These are phyloP conservation scores for Hymenoscyphus linearis DNA, from an alignment of 2,329 filamentous ascomycete species.

Conservation along the genomic window DNA sequence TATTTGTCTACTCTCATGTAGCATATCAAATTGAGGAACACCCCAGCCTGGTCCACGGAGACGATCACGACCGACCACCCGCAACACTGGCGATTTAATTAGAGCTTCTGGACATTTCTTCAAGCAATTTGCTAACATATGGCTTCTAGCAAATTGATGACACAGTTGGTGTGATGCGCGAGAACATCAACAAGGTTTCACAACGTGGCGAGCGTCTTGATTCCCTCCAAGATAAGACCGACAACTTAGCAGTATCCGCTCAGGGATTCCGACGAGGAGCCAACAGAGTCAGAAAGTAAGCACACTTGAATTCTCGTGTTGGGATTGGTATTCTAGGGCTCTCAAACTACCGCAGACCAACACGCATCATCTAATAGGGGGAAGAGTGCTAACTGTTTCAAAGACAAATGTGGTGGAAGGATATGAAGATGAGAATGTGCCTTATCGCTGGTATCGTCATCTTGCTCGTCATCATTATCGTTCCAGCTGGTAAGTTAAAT, in stretches of 20 bases:
- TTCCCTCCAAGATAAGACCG: slow-evolving; percentile 86
- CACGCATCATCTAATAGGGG: not conserved
- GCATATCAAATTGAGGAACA: not conserved
- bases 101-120: not conserved
- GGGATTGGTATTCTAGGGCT: not conserved
- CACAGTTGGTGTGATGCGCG: slow-evolving; percentile 89
- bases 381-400: slow-evolving; percentile 10
- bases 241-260: slow-evolving; percentile 87
- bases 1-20: not conserved
- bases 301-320: slow-evolving; percentile 79
- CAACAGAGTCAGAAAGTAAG: slow-evolving; percentile 87
- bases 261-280: slow-evolving; percentile 95
- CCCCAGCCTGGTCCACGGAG: not conserved
- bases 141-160: slow-evolving; percentile 84
- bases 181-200: slow-evolving; percentile 96
- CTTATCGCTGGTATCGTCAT: slow-evolving; percentile 87
- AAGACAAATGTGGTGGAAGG: slow-evolving; percentile 36
- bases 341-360: not conserved
- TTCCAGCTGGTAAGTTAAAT: slow-evolving; percentile 69
- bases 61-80: not conserved
- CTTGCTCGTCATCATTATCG: slow-evolving; percentile 87
- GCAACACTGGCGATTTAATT: not conserved
- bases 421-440: slow-evolving; percentile 99
- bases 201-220: slow-evolving; percentile 88
- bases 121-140: slow-evolving; percentile 18